Conservation (phyloP, 441 rosid species). For the Cnidoscolus chayamansa region DNA sequence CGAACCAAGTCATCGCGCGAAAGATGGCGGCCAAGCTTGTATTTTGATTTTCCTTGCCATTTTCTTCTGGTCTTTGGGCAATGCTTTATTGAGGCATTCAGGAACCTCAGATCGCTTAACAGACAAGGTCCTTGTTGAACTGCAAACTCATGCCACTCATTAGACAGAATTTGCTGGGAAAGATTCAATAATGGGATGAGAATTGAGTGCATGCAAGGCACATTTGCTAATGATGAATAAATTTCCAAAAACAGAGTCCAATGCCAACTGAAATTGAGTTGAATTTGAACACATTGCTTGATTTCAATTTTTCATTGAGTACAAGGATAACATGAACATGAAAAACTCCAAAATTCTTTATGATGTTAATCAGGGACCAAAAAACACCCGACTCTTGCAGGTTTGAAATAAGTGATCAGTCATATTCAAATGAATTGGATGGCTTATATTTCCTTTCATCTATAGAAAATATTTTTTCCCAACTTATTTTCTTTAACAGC, state of each 20-base stretch:
- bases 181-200: no score
- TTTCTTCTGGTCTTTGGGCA: no score
- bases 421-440: background rate
- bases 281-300: background rate
- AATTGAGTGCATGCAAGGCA: no score
- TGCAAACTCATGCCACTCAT: no score
- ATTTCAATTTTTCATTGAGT: conserved; percentile 13
- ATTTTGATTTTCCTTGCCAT: no score
- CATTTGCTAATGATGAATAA: background rate
- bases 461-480: background rate
- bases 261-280: background rate
- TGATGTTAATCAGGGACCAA: background rate
- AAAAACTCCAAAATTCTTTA: conserved; percentile 1
- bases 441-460: background rate
- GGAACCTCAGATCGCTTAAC: no score
- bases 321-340: background rate
- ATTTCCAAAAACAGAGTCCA: background rate
- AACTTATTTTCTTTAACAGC: background rate
- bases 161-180: no score
- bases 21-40: no score
- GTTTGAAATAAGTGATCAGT: background rate
- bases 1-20: no score
- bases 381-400: conserved; percentile 2
- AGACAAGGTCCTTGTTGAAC: no score
- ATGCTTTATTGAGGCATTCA: no score